Percentiles rank a stretch among this genome's conserved stretches.
These are phyloP conservation scores for Nannizziopsis barbatae DNA, from an alignment of 2,329 filamentous ascomycete genomes.

Conservation along the genomic window DNA sequence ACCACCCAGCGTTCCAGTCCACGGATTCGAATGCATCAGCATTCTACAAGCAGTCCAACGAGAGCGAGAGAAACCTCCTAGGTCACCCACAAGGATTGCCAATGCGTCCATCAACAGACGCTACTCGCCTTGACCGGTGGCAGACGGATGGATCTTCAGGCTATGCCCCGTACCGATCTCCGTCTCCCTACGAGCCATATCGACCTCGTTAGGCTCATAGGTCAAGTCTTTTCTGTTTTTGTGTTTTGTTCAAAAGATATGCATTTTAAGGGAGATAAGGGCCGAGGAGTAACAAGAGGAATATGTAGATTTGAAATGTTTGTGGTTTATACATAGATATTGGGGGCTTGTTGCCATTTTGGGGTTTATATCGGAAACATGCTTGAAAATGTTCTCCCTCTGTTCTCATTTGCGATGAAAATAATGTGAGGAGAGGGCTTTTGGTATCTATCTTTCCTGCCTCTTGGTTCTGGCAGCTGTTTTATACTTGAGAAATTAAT, in stretches of 20 bases:
- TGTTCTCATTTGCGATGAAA: no score
- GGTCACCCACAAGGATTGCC: conserved; percentile 27
- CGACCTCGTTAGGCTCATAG: conserved; percentile 7
- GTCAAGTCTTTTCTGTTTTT: conserved; percentile 5
- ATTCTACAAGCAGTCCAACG: conserved; percentile 29
- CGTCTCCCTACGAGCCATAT: conserved; percentile 16
- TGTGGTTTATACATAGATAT: background rate
- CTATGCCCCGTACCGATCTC: conserved; percentile 9
- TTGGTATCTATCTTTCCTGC: no score
- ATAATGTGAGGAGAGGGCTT: no score
- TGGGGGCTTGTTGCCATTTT: background rate
- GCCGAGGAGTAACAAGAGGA: background rate
- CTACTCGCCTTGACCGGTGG: conserved; percentile 26
- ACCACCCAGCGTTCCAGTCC: conserved; percentile 31
- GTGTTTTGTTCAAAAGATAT: background rate
- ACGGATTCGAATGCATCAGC: conserved; percentile 19
- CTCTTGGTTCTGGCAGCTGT: no score
- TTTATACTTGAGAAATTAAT: no score
- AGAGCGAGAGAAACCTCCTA: conserved; percentile 32
- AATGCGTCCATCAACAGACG: conserved; percentile 11
- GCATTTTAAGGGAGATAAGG: conserved; percentile 8
- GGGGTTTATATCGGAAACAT: conserved; percentile 2
- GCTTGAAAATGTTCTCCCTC: background rate
- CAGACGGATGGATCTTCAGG: conserved; percentile 17
- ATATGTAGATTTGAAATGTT: background rate